A percentile compares a stretch with the other conserved stretches of the same genome.
phyloP scores from a whole-genome alignment of 495 filamentous ascomycete species.

The Diplogelasinospora grovesii region DNA sequence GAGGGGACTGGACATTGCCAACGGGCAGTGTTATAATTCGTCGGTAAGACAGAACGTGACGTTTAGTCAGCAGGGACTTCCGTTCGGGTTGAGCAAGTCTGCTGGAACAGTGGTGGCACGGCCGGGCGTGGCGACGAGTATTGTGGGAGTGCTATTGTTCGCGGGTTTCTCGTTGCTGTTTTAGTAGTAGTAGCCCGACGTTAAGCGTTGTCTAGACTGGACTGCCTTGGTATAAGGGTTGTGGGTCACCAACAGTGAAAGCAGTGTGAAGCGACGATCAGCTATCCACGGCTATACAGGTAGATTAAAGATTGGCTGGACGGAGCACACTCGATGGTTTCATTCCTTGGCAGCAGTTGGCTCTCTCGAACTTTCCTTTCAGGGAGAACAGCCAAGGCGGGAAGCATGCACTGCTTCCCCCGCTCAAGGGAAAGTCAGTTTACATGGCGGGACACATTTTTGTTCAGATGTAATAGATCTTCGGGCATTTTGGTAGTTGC shows the following conservation, averaged over 20 bases:
- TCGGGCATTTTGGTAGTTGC: too few relatives aligned
- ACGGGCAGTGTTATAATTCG: slow-evolving; percentile 61
- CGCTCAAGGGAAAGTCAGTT: too few relatives aligned
- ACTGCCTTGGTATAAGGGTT: too few relatives aligned
- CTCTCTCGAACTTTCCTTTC: too few relatives aligned
- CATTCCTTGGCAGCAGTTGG: not conserved
- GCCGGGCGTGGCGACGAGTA: not conserved
- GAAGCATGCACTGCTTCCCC: too few relatives aligned
- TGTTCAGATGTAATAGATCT: too few relatives aligned
- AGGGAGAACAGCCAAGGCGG: too few relatives aligned
- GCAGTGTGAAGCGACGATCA: too few relatives aligned
- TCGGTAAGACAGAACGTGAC: slow-evolving; percentile 60
- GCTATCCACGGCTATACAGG: not conserved
- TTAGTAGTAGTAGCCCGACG: not conserved
- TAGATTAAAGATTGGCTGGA: not conserved
- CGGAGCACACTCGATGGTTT: not conserved
- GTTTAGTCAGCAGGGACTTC: slow-evolving; percentile 60
- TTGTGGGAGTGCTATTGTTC: not conserved
- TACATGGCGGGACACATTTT: too few relatives aligned
- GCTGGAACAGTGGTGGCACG: slow-evolving; percentile 12
- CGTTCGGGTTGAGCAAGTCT: slow-evolving; percentile 30
- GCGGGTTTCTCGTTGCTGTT: not conserved
- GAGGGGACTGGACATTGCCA: slow-evolving; percentile 56
- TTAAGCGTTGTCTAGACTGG: too few relatives aligned
- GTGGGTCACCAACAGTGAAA: too few relatives aligned